A percentile compares a stretch with the other conserved stretches of the same genome.
phyloP scores from a whole-genome alignment of 2,329 filamentous ascomycete species.

The Microcyclospora pomicola region DNA sequence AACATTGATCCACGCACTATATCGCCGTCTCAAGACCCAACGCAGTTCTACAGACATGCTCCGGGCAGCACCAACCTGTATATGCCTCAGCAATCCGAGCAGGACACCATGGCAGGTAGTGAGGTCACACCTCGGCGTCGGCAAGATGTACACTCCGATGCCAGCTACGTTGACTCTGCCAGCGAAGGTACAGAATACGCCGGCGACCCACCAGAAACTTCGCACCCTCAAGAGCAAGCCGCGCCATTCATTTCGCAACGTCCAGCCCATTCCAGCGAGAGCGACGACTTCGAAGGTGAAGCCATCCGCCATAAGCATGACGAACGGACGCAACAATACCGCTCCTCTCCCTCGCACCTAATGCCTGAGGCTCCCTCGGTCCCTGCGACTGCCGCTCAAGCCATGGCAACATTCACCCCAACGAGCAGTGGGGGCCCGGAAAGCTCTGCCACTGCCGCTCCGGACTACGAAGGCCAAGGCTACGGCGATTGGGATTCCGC shows the following conservation, averaged over 20 bases:
- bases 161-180: constrained; percentile 28
- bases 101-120: constrained; percentile 23
- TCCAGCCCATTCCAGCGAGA: constrained; percentile 5
- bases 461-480: constrained; percentile 37
- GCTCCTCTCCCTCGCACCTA: constrained; percentile 25
- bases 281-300: constrained; percentile 36
- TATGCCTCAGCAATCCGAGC: constrained; percentile 11
- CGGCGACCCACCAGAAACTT: constrained; percentile 47
- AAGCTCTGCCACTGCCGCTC: constrained; percentile 17
- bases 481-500: constrained; percentile 58
- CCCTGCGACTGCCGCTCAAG: constrained; percentile 19
- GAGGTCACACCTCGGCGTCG: constrained; percentile 17
- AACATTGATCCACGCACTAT: constrained; percentile 1
- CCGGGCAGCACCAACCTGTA: constrained; percentile 21
- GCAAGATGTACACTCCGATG: constrained; percentile 12
- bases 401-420: constrained; percentile 17
- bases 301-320: constrained; percentile 36
- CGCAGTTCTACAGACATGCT: constrained; percentile 34
- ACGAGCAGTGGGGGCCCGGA: constrained; percentile 1
- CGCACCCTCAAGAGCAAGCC: constrained; percentile 47
- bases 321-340: neutral
- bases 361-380: constrained; percentile 19
- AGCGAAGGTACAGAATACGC: constrained; percentile 62
- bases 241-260: constrained; percentile 43
- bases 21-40: constrained; percentile 12